phyloP scores from a whole-genome alignment of 148 eudicot genomes.

The Rhododendron mucronatum region DNA sequence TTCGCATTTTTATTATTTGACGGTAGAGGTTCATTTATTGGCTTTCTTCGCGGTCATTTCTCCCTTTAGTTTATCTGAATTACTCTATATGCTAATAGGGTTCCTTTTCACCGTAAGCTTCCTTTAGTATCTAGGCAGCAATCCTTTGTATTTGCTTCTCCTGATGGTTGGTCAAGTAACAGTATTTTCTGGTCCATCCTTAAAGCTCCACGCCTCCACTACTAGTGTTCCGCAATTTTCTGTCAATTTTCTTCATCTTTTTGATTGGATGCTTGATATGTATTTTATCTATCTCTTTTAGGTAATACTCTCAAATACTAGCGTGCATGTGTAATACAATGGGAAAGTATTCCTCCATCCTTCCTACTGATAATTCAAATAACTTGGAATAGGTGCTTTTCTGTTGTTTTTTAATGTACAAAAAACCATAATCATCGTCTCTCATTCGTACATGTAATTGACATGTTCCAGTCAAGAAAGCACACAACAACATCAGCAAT shows the following conservation, averaged over 20 bases:
- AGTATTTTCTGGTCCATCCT: background rate
- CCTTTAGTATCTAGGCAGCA: background rate
- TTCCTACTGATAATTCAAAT: background rate
- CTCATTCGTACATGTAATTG: slow-evolving; percentile 2
- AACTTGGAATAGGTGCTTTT: background rate
- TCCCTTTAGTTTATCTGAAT: background rate
- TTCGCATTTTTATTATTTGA: background rate
- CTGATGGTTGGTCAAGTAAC: background rate
- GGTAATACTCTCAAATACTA: background rate
- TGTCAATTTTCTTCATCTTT: background rate
- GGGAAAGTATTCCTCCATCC: background rate
- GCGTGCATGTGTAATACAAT: background rate
- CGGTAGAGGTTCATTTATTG: background rate
- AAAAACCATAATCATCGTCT: background rate
- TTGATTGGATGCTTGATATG: background rate
- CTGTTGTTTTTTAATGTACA: background rate
- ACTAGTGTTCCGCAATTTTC: background rate
- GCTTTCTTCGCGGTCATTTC: background rate
- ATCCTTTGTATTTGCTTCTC: background rate
- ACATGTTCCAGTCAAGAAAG: slow-evolving; percentile 46
- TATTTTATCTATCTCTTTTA: background rate
- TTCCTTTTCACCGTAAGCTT: background rate
- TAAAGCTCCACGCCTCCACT: background rate
- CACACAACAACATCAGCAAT: slow-evolving; percentile 31
- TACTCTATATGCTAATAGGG: background rate